Evolutionary conservation across 2,329 filamentous ascomycete species (phyloP).

Genomic region (Coniochaeta sp.): DNA sequence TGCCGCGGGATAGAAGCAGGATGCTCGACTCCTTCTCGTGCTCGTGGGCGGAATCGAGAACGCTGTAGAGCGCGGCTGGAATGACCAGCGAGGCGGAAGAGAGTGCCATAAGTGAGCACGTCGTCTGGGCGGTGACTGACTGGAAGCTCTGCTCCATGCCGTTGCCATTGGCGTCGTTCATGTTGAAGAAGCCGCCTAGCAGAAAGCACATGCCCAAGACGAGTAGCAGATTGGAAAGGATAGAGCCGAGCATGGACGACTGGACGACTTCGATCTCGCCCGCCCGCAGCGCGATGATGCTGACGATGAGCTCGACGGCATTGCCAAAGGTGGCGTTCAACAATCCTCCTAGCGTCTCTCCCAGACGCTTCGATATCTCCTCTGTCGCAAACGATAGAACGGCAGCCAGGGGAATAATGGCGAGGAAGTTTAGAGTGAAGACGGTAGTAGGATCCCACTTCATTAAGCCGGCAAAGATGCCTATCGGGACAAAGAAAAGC

Average conservation of each 20-base stretch:
- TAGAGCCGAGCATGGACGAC: conserved; percentile 92
- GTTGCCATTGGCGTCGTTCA: conserved; percentile 45
- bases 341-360: conserved; percentile 66
- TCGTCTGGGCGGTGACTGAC: conserved; percentile 70
- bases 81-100: conserved; percentile 74
- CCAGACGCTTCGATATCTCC: conserved; percentile 65
- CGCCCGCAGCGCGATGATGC: conserved; percentile 80
- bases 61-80: conserved; percentile 66
- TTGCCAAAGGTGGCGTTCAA: conserved; percentile 76
- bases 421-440: conserved; percentile 74
- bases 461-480: conserved; percentile 58
- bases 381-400: conserved; percentile 73
- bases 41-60: conserved; percentile 41
- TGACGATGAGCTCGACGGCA: conserved; percentile 77
- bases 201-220: conserved; percentile 79
- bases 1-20: conserved; percentile 66
- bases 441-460: conserved; percentile 60
- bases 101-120: conserved; percentile 66
- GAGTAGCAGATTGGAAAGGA: conserved; percentile 87
- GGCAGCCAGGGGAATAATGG: conserved; percentile 69
- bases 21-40: conserved; percentile 48
- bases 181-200: conserved; percentile 62
- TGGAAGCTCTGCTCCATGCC: conserved; percentile 67
- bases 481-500: conserved; percentile 67
- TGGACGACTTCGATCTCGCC: conserved; percentile 94